Evolutionary conservation across 2,329 filamentous ascomycete genomes (phyloP), one percentile per base, ranked within the genome.

Genomic region (Trichoderma atroviride): DNA sequence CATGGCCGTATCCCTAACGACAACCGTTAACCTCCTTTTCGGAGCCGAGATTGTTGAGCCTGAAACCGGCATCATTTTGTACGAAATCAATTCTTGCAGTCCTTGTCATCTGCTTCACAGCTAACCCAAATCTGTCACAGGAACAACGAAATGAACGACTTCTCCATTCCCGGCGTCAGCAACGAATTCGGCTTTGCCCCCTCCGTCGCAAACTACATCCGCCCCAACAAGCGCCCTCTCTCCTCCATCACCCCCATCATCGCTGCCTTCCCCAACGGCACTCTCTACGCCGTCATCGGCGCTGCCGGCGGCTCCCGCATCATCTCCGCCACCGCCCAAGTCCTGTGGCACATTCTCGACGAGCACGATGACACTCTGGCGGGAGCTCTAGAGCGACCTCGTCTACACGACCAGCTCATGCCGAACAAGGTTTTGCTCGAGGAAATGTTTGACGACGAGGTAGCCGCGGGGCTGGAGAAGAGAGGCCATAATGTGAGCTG

Each of bases 141-240:
- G 31, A 91, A 89, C 79, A 84, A 89, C 78, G 86, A 91, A 79
- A 88, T 88, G 85, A 86, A 90, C 82, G 93, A 97, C 81, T 97
- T 97, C 82, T 93, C 90, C 60, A 94, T 97, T 74, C 94, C 95
- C 0, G 88, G 88, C 65, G 82, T 86, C 1, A 85, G 84, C 69
- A 97, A 97, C 78, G 88, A 90, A 31, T 98, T 97, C 77, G 94
- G 93, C 64, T 97, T 93, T 81, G 87, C 90, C 56, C 94, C 95
- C 1, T 90, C 88, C 0, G 87, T 89, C 4, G 86, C 90, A 56
- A 97, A 98, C 84, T 97, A 89, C 78, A 89, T 97, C 78, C 86
- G 89, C 5, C 89, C 93, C 0, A 86, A 88, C 59, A 97, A 97
- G 80, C 88, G 95, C 0, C 93, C 94, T 0, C 83, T 97, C 4